Evolutionary conservation across 495 filamentous ascomycete species (phyloP), one percentile per base, ranked within the genome.

Genomic region (Penicillium odoratum): DNA sequence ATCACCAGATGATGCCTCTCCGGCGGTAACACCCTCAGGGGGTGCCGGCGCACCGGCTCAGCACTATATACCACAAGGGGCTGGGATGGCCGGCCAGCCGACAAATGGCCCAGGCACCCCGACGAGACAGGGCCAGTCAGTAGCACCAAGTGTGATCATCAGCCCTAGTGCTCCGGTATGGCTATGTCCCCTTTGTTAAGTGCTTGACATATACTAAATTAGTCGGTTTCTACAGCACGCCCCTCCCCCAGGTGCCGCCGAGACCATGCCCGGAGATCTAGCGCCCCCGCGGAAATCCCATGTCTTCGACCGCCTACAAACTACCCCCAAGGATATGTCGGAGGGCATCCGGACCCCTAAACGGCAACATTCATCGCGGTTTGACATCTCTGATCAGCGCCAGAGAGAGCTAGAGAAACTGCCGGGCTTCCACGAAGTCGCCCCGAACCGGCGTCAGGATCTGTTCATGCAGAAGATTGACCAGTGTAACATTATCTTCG

Each of bases 391-490:
- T 6, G 91, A 95, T 55, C 86, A 89, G 68, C 80, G 85, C 48
- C 91, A 97, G 69, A 83, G 94, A 62, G 94, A 99, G 74, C 78
- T 99, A 44, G 95, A 98, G 69, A 99, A 99, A 76, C 79, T 98
- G 11, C 92, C 93, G 1, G 93, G 94, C n/a, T 99, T 99, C 77
- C 94, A 98, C 69, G 94, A 99, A 74, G 94, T 98, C 48, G 88
- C 93, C 9, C 95, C 94, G 18, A 93, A 96, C 61, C 85, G 92
- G 36, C 88, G 94, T 51, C 93, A 99, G 76, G 94, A 98, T 44
- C 83, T 99, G 16, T 99, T 99, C 77, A 97, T 99, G 93, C 92
- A 98, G 72, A 99, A 99, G 82, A 95, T 99, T 66, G 94, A 98
- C 67, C 94, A 99, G 74, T 99, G 94, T 80, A 99, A 99, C 68